Conservation (phyloP, 2,329 filamentous ascomycete genomes). For the Clonostachys byssicola region DNA sequence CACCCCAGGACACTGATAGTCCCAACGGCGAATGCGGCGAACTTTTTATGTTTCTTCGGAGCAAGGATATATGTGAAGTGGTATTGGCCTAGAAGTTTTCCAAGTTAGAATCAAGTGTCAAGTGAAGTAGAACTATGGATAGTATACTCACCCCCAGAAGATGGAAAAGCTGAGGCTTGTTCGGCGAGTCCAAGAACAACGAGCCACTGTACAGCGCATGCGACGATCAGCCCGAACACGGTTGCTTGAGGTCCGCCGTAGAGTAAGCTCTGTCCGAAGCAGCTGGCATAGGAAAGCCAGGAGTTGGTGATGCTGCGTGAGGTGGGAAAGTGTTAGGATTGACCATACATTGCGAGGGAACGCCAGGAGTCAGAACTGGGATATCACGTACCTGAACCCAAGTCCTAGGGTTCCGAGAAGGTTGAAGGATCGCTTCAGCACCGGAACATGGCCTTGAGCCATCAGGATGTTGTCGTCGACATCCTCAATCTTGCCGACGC, state of each 20-base stretch:
- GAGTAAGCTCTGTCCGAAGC: conserved; percentile 6
- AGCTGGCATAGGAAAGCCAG: conserved; percentile 6
- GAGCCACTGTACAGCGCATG: conserved; percentile 9
- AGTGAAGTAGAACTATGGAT: neutral
- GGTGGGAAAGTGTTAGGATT: too few species aligned
- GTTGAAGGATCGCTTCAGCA: conserved; percentile 7
- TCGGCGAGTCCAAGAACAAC: conserved; percentile 9
- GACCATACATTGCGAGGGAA: too few species aligned
- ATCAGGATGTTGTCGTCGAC: conserved; percentile 8
- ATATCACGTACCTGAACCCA: neutral
- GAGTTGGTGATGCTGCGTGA: conserved; percentile 9
- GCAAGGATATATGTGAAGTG: conserved; percentile 10
- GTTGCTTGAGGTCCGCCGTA: conserved; percentile 9
- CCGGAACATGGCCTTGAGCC: conserved; percentile 8
- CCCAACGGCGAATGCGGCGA: conserved; percentile 8
- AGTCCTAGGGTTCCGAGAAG: conserved; percentile 7
- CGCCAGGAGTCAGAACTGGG: neutral
- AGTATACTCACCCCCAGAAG: neutral
- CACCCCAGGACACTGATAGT: conserved; percentile 8
- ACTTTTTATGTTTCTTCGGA: conserved; percentile 6
- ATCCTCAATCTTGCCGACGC: conserved; percentile 1
- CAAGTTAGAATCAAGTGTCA: too few species aligned
- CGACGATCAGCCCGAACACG: conserved; percentile 9
- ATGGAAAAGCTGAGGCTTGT: conserved; percentile 8
- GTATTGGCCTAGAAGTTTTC: conserved; percentile 6